Percentiles rank a stretch among this genome's conserved stretches.
phyloP scores from a whole-genome alignment of 257 asterid species.

The Gentiana dahurica region DNA sequence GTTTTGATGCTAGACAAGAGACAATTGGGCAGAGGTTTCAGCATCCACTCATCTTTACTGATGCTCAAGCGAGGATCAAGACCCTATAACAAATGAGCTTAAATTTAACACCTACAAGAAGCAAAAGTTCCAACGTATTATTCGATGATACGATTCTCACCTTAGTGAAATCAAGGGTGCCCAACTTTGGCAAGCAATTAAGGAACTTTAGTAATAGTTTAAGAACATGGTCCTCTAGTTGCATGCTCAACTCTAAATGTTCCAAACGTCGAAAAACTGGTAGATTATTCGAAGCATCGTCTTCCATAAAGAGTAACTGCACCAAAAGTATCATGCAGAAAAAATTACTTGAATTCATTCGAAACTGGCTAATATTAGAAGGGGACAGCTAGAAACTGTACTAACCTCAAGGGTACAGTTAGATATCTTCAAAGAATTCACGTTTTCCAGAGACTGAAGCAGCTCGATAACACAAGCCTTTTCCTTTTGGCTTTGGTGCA shows the following conservation, averaged over 20 bases:
- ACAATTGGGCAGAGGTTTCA: constrained; percentile 16
- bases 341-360: no score
- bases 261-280: constrained; percentile 28
- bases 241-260: constrained; percentile 33
- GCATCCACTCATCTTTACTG: constrained; percentile 19
- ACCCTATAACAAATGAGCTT: constrained; percentile 20
- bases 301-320: constrained; percentile 30
- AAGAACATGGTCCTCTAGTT: constrained; percentile 15
- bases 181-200: constrained; percentile 27
- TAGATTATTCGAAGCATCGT: constrained; percentile 15
- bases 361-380: no score
- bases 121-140: no score
- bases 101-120: no score
- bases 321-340: not conserved
- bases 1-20: constrained; percentile 29
- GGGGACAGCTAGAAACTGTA: not conserved
- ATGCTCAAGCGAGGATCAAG: constrained; percentile 13
- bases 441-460: constrained; percentile 24
- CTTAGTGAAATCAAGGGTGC: constrained; percentile 31
- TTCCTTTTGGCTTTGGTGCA: constrained; percentile 12
- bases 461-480: constrained; percentile 28
- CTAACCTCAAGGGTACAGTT: constrained; percentile 28
- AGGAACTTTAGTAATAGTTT: constrained; percentile 26
- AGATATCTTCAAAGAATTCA: constrained; percentile 26
- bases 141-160: constrained; percentile 12